Evolutionary conservation across 2,329 filamentous ascomycete species (phyloP).

Genomic region (Alternaria triticimaculans): DNA sequence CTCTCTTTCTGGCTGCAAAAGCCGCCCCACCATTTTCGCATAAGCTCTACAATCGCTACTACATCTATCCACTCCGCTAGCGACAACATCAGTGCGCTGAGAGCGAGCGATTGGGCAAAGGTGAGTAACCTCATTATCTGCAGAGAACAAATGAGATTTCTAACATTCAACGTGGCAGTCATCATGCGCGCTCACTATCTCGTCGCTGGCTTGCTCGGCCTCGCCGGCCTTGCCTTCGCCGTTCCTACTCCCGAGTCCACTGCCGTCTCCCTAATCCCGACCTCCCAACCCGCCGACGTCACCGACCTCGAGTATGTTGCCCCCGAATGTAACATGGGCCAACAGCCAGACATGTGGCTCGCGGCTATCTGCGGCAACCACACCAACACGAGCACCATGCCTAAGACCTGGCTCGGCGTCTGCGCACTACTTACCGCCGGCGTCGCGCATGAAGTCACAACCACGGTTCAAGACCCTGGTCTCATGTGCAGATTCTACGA

Average conservation of each 20-base stretch:
- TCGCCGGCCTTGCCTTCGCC: background rate
- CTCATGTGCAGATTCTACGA: background rate
- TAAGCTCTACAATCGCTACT: background rate
- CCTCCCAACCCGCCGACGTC: too few species aligned
- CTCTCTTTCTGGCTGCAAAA: background rate
- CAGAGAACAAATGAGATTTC: background rate
- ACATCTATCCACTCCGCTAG: background rate
- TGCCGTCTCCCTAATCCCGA: background rate
- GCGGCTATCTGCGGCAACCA: background rate
- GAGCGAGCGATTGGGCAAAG: background rate
- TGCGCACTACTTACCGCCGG: background rate
- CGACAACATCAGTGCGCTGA: background rate
- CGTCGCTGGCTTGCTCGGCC: background rate
- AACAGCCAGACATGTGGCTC: background rate
- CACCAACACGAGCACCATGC: background rate
- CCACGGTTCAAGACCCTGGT: background rate
- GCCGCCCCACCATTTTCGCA: background rate
- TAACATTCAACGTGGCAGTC: background rate
- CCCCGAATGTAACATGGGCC: background rate
- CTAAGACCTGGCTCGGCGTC: too few species aligned
- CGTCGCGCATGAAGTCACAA: background rate
- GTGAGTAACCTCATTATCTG: background rate
- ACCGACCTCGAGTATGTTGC: too few species aligned
- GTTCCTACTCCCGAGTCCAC: background rate
- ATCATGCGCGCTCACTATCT: background rate